Evolutionary conservation across 192 early-diverging fungal genomes (phyloP).

Genomic region (Backusella psychrophila): DNA sequence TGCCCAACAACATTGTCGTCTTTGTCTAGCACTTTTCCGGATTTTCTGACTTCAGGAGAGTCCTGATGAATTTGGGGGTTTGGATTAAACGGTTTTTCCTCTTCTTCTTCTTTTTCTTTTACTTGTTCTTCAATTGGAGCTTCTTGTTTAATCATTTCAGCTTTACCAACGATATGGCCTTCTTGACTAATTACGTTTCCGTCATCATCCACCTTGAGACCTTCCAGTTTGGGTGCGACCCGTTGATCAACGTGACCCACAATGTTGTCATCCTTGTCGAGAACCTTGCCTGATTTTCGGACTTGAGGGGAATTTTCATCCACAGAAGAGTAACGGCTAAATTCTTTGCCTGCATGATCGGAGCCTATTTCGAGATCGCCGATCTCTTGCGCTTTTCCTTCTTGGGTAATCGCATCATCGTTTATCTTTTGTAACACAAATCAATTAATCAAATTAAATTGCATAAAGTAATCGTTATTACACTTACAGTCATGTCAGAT

Average conservation of each 20-base stretch:
- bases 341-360: neutral
- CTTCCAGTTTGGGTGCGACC: neutral
- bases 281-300: constrained; percentile 6
- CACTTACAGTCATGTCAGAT: neutral
- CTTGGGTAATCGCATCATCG: neutral
- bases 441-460: neutral
- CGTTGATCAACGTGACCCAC: constrained; percentile 12
- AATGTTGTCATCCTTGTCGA: constrained; percentile 19
- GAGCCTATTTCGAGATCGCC: neutral
- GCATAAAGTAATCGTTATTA: neutral
- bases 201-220: constrained; percentile 14
- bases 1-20: constrained; percentile 12
- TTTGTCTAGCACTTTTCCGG: constrained; percentile 14
- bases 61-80: neutral
- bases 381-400: neutral
- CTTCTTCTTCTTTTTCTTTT: constrained; percentile 10
- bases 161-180: neutral
- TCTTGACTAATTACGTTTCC: constrained; percentile 11
- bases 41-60: constrained; percentile 9
- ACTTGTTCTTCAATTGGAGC: neutral
- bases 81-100: neutral
- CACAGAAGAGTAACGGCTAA: neutral
- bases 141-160: neutral
- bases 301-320: neutral
- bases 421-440: neutral